Conservation (phyloP, 148 eudicot species). For the Fagopyrum homotropicum region DNA sequence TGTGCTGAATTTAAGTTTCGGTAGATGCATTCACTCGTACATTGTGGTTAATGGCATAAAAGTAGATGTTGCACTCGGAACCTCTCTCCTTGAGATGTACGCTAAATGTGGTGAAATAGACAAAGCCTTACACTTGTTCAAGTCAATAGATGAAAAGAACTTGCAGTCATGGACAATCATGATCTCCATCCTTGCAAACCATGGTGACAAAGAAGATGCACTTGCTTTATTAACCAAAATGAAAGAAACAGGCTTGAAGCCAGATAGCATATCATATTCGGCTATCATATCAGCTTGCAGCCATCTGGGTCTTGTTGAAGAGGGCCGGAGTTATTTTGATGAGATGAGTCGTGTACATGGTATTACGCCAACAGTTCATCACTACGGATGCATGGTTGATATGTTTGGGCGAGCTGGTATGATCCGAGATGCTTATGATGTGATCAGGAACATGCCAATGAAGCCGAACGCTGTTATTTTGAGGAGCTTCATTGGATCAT, state of each 20-base stretch:
- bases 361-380: slow-evolving; percentile 26
- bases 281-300: slow-evolving; percentile 45
- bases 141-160: slow-evolving; percentile 26
- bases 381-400: slow-evolving; percentile 33
- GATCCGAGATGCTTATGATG: slow-evolving; percentile 22
- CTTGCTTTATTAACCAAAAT: slow-evolving; percentile 26
- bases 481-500: slow-evolving; percentile 39
- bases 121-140: slow-evolving; percentile 24
- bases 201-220: slow-evolving; percentile 32
- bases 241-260: slow-evolving; percentile 22
- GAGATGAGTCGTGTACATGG: slow-evolving; percentile 20
- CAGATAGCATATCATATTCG: slow-evolving; percentile 41
- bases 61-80: slow-evolving; percentile 29
- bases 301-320: slow-evolving; percentile 40
- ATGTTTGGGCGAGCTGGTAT: slow-evolving; percentile 28
- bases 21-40: slow-evolving; percentile 29
- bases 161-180: slow-evolving; percentile 40
- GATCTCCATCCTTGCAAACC: slow-evolving; percentile 34
- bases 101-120: slow-evolving; percentile 29
- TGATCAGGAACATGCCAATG: slow-evolving; percentile 27
- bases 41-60: slow-evolving; percentile 18
- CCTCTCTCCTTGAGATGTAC: slow-evolving; percentile 39
- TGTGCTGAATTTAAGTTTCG: slow-evolving; percentile 23
- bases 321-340: slow-evolving; percentile 26
- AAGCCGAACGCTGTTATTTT: slow-evolving; percentile 29